Evolutionary conservation across 768 basidiomycete genomes (phyloP).

Genomic region (Mycena sanguinolenta): DNA sequence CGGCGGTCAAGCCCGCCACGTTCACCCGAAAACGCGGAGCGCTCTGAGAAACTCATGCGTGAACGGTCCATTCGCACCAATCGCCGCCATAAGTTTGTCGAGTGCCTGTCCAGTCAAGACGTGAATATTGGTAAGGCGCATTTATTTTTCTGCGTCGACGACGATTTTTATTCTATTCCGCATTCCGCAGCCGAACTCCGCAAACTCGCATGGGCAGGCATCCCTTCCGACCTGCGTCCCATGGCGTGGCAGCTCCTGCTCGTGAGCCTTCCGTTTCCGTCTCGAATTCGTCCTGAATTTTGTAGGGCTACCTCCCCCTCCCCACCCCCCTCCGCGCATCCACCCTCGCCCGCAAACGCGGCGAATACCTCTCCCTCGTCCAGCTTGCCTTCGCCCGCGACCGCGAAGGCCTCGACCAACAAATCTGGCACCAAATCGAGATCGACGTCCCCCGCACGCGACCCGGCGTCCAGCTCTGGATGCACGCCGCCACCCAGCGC

Average conservation of each 20-base stretch:
- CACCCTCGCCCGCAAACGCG: slow-evolving; percentile 89
- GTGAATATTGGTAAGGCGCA: slow-evolving; percentile 81
- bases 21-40: slow-evolving; percentile 53
- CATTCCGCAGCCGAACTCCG: slow-evolving; percentile 78
- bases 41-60: slow-evolving; percentile 73
- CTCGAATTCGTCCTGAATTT: slow-evolving; percentile 10
- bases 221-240: slow-evolving; percentile 88
- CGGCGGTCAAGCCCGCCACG: slow-evolving; percentile 41
- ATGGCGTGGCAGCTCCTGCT: slow-evolving; percentile 95
- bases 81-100: slow-evolving; percentile 84
- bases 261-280: slow-evolving; percentile 60
- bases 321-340: slow-evolving; percentile 79
- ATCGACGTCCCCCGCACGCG: slow-evolving; percentile 97
- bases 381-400: slow-evolving; percentile 91
- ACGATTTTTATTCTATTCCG: no score
- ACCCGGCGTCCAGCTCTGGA: slow-evolving; percentile 93
- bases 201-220: slow-evolving; percentile 95
- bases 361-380: slow-evolving; percentile 92
- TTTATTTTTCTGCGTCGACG: neutral
- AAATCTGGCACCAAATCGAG: slow-evolving; percentile 99
- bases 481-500: slow-evolving; percentile 89
- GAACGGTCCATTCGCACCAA: slow-evolving; percentile 85
- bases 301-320: slow-evolving; percentile 92
- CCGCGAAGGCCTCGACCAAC: slow-evolving; percentile 88
- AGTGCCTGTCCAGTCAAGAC: slow-evolving; percentile 81